Base-by-base conservation (phyloP, 306 rosid species). In the Cicer pinnatifidum region DNA sequence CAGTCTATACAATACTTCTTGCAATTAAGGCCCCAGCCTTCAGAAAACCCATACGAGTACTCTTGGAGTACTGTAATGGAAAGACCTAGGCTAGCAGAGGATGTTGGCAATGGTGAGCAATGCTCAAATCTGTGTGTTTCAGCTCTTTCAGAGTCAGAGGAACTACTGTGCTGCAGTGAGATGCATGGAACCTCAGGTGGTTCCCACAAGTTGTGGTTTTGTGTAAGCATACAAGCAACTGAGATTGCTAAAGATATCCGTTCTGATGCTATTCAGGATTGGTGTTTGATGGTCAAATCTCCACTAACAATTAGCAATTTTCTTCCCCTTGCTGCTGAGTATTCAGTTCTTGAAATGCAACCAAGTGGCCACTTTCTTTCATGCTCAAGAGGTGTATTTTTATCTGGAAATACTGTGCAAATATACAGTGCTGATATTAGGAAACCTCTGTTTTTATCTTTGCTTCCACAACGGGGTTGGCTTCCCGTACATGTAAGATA, bases 381-480 rank as follows among this genome's bases (percentile, higher is more conserved):
- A 75, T 82, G 95, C 85, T 88, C 87, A 19, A 87, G 99, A 86
- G 92, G 93, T 57, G 80, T 94, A 64, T 84, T 94, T 62, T 75
- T 28, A 77, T 88, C 97, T 13, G 99, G 99, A 50, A 81, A 90
- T 80, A 77, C 86, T 56, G 87, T 88, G 71, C 88, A 88, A 77
- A 83, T 94, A 73, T 86, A 89, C 78, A 78, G 76, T 81, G 96
- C 92, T 75, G 96, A 94, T 79, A 94, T 89, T 60, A 84, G 93
- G 86, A 89, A 88, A n/a, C 96, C 99, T 39, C 81, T 94, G 92
- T 89, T 91, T 84, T 85, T 91, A 62, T 91, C 99, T 17, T 80
- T 94, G 79, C 80, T 94, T 82, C 99, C 99, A 4, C 97, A 94
- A 78, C 83, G 95, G 86, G 96, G 96, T 76, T 94, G 99, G 99